phyloP scores from a whole-genome alignment of 331 rosid genomes.

The Acacia concinna region DNA sequence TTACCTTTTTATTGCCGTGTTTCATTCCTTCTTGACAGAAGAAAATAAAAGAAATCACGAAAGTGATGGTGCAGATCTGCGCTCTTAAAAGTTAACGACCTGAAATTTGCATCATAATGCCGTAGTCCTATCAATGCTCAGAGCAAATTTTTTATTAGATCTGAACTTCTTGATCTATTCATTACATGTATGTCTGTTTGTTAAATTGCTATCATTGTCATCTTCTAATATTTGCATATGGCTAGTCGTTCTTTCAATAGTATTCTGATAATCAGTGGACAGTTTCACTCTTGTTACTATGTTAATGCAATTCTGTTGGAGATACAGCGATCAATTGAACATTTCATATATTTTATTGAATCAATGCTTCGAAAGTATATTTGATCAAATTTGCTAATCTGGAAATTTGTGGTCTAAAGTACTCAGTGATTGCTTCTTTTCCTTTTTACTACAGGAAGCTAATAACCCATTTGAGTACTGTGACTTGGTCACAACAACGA shows the following conservation, averaged over 20 bases:
- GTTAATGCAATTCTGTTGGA: neutral
- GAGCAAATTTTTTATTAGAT: neutral
- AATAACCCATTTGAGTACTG: slow-evolving; percentile 86
- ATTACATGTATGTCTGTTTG: neutral
- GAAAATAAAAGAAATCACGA: neutral
- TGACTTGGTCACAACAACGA: slow-evolving; percentile 93
- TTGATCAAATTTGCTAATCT: neutral
- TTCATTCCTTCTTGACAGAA: neutral
- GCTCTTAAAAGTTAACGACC: neutral
- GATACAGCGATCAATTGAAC: neutral
- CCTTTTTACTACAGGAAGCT: slow-evolving; percentile 62
- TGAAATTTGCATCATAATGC: neutral
- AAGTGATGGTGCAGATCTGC: neutral
- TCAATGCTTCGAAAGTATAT: neutral
- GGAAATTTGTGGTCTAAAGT: neutral
- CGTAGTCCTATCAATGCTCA: neutral
- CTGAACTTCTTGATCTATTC: neutral
- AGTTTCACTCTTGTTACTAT: neutral
- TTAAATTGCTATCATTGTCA: neutral
- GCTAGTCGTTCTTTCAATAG: neutral
- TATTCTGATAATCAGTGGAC: neutral
- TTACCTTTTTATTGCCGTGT: neutral
- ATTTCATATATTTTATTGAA: neutral
- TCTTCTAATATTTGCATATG: neutral
- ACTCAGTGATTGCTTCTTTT: neutral